A percentile compares a stretch with the other conserved stretches of the same genome.
These are phyloP conservation scores for Fusarium succisae DNA, from an alignment of 2,329 filamentous ascomycete genomes.

Conservation along the genomic window DNA sequence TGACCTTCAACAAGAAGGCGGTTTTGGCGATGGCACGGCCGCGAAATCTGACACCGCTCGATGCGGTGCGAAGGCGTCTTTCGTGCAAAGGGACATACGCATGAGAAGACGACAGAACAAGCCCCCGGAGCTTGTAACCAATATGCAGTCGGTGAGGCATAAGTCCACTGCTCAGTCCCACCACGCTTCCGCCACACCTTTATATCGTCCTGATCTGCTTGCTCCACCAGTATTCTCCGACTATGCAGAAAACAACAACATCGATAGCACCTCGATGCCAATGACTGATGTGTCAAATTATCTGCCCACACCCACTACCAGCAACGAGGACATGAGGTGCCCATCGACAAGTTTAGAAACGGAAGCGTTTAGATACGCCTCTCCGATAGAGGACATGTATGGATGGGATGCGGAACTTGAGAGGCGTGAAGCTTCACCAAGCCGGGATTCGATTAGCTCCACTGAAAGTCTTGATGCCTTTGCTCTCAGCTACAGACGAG, in stretches of 20 bases:
- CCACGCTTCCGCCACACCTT: not conserved
- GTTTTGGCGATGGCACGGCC: slow-evolving; percentile 57
- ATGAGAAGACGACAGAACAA: slow-evolving; percentile 37
- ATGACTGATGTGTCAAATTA: slow-evolving; percentile 52
- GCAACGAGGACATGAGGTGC: slow-evolving; percentile 20
- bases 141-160: not conserved
- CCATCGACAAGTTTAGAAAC: slow-evolving; percentile 20
- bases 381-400: slow-evolving; percentile 53
- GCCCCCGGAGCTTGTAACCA: slow-evolving; percentile 3
- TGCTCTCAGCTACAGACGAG: slow-evolving; percentile 35
- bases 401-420: slow-evolving; percentile 63
- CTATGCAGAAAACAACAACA: slow-evolving; percentile 6
- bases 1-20: slow-evolving; percentile 41
- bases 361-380: slow-evolving; percentile 25
- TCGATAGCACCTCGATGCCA: not conserved
- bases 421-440: slow-evolving; percentile 18
- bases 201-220: not conserved
- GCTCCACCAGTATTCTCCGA: slow-evolving; percentile 6
- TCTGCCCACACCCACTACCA: slow-evolving; percentile 46
- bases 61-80: slow-evolving; percentile 21
- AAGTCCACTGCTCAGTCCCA: not conserved
- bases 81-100: slow-evolving; percentile 40
- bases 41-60: slow-evolving; percentile 52
- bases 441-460: slow-evolving; percentile 14
- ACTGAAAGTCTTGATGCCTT: slow-evolving; percentile 26